Base-by-base conservation (phyloP, 164 flowering plant species). In the Vitis cinerea region DNA sequence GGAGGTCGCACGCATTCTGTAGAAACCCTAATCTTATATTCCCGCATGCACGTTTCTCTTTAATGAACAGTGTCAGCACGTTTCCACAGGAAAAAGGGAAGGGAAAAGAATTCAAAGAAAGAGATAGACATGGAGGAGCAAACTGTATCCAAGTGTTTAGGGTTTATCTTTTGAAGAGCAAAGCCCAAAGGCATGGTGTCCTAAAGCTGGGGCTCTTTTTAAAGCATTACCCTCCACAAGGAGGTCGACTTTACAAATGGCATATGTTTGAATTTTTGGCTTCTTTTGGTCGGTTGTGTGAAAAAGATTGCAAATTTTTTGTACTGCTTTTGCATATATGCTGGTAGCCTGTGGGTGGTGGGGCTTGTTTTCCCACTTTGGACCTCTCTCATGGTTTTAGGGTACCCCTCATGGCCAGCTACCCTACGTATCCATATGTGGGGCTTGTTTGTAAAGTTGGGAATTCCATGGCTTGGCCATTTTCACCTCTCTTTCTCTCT, bases 21-120 rank as follows among this genome's bases (percentile, higher is more conserved):
- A 31, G 65, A 63, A 61, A 10, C 7, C 59, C 68, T 57, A 67
- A 64, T 73, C 67, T 72, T 63, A 68, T 69, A 82, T 78, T 79
- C 83, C 78, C 83, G 84, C 86, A 77, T 83, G 84, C 84, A 83
- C 37, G 67, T 68, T 70, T 72, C 75, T 75, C 79, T 77, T 74
- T 69, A 71, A 60, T 59, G 66, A 30, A 67, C 75, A 72, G 77
- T 73, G 60, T 3, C 3, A 73, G 80, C 83, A 74, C 82, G 71
- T 68, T 80, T 77, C 65, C 78, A 72, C 74, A 72, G 27, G 68
- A 51, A 57, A 67, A 68, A 72, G 30, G 48, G 53, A 59, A 54
- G 27, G 37, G 7, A 64, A 9, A 53, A 49, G 47, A 19, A 54
- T 59, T 23, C n/a, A 9, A 17, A 54, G 59, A 72, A 27, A 47